Percentiles rank a stretch among this genome's conserved stretches.
Evolutionary conservation across 2,329 filamentous ascomycete genomes (phyloP).

Genomic region (Penicillium italicum): DNA sequence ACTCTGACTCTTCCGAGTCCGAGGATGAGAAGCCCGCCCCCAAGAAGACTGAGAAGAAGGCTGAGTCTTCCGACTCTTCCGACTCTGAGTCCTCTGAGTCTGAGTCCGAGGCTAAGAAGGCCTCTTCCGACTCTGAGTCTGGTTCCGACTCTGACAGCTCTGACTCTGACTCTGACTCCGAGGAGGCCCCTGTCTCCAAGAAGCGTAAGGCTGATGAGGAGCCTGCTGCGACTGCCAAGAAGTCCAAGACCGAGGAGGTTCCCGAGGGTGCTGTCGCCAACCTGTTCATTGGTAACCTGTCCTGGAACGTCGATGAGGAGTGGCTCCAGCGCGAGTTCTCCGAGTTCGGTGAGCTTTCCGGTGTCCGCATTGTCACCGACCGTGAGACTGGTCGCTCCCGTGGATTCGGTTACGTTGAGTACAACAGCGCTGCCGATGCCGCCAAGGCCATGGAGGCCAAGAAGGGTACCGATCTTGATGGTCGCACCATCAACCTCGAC

Average conservation of each 20-base stretch:
- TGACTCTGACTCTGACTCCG: conserved; percentile 34
- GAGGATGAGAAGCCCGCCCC: conserved; percentile 37
- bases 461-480: conserved; percentile 70
- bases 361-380: conserved; percentile 79
- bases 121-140: conserved; percentile 26
- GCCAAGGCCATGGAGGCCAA: conserved; percentile 70
- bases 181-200: conserved; percentile 34
- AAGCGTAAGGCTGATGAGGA: conserved; percentile 52
- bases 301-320: conserved; percentile 86
- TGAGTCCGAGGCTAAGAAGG: conserved; percentile 28
- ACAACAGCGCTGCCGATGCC: conserved; percentile 63
- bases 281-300: conserved; percentile 85
- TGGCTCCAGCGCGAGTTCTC: conserved; percentile 78
- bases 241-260: conserved; percentile 57
- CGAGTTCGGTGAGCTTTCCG: conserved; percentile 67
- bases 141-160: conserved; percentile 27
- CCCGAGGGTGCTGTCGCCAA: conserved; percentile 49
- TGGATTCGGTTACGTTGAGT: conserved; percentile 93
- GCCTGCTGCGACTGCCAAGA: conserved; percentile 47
- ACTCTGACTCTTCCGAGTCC: conserved; percentile 32
- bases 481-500: conserved; percentile 73
- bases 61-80: conserved; percentile 30
- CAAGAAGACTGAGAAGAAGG: conserved; percentile 35
- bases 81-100: conserved; percentile 37
- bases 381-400: conserved; percentile 77